Conservation (phyloP, 2,329 filamentous ascomycete genomes). For the Botrytis cinerea region DNA sequence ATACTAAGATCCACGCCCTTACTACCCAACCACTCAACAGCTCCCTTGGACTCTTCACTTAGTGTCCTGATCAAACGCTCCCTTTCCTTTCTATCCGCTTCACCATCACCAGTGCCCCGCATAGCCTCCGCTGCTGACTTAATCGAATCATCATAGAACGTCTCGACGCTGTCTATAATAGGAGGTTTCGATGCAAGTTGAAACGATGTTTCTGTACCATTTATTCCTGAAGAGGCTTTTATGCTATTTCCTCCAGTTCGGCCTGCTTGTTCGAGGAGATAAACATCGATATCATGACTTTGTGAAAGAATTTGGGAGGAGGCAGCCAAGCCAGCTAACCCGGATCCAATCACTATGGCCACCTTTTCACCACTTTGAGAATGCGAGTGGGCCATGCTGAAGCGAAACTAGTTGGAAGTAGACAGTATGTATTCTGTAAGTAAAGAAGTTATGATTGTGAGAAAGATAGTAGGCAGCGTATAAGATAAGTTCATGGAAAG, state of each 20-base stretch:
- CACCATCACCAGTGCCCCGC: slow-evolving; percentile 18
- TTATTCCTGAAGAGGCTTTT: slow-evolving; percentile 68
- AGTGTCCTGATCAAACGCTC: slow-evolving; percentile 52
- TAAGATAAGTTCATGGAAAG: not conserved
- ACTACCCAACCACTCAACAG: slow-evolving; percentile 58
- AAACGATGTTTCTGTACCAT: slow-evolving; percentile 60
- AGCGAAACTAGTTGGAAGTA: not conserved
- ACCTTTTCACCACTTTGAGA: not conserved
- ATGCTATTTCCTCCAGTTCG: slow-evolving; percentile 67
- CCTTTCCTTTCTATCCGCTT: slow-evolving; percentile 31
- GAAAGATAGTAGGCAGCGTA: not conserved
- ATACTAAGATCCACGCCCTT: slow-evolving; percentile 59
- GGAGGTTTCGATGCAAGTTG: slow-evolving; percentile 47
- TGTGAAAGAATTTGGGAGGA: slow-evolving; percentile 57
- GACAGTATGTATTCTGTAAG: not conserved
- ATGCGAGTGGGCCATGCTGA: not conserved
- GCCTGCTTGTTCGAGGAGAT: slow-evolving; percentile 58
- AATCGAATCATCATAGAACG: slow-evolving; percentile 58
- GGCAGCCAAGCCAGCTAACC: slow-evolving; percentile 63
- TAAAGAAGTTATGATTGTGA: not conserved
- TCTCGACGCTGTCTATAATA: slow-evolving; percentile 39
- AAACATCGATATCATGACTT: slow-evolving; percentile 49
- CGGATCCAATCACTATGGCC: slow-evolving; percentile 65
- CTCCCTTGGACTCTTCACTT: slow-evolving; percentile 50
- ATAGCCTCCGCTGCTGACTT: slow-evolving; percentile 52